Evolutionary conservation across 1,284 basidiomycete genomes (phyloP), one percentile per base, ranked within the genome.

Genomic region (Fomitopsis schrenkii): DNA sequence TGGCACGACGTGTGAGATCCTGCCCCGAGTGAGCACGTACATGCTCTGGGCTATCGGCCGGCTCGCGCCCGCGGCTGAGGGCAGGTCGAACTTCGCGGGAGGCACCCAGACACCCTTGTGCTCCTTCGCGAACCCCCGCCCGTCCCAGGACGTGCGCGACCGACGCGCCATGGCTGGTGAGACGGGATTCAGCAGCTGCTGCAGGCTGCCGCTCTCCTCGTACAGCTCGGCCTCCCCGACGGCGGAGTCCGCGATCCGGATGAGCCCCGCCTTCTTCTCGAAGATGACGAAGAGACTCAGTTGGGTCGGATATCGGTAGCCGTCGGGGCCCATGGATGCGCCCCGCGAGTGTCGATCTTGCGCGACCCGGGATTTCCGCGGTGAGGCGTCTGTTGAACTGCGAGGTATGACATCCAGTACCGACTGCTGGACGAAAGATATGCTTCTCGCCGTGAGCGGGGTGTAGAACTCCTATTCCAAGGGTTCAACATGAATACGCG

Each of bases 221-320:
- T 79, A 82, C 46, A 92, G 74, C 55, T 89, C 86, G 41, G 93
- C 77, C 71, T 93, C 91, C 35, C 86, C 83, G 6, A 92, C 91
- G 15, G 88, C 86, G 44, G 91, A 84, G 72, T 93, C 91, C 3
- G 84, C 83, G 40, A 93, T 72, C 33, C 91, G 87, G 66, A 93
- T 92, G 72, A 90, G 78, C 26, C 86, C 84, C 1, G 90, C 90
- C 68, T 90, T 93, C 75, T 93, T 93, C 71, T 93, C 91, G 69
- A 93, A 93, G 30, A 87, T 76, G 59, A 91, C 84, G 67, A 93
- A 93, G 12, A 93, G 76, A 64, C 84, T 85, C 67, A 90, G 83
- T 64, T 92, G 90, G 2, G 82, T 80, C 26, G 86, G 85, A 68
- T 88, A 88, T 57, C 77, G 77, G 57, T 59, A 66, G 59, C 40